Evolutionary conservation across 495 filamentous ascomycete genomes (phyloP), one percentile per base, ranked within the genome.

Genomic region (Staphylotrichum longicolle): DNA sequence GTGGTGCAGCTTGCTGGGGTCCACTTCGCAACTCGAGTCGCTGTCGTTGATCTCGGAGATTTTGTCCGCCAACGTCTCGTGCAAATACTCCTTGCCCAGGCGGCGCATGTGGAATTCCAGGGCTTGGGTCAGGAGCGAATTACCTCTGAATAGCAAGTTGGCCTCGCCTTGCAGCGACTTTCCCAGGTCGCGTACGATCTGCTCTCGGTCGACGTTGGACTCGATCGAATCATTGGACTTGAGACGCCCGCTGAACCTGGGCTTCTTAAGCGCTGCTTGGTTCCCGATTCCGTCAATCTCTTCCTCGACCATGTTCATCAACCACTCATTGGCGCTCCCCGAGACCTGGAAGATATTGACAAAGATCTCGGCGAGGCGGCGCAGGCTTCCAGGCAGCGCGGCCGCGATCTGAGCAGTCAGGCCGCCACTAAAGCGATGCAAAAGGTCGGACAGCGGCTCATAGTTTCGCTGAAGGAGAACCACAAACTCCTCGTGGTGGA

Each of bases 261-360:
- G 76, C 49, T 89, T 84, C 62, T 82, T 87, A 54, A 86, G 79
- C 2, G 84, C 80, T 12, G 81, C 77, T 66, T 96, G 92, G 70
- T 87, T 96, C 61, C 89, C 85, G 9, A 93, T 83, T 7, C 91
- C 93, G 68, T 98, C 94, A 57, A 99, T 98, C 72, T 99, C 94
- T 65, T 96, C 92, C 70, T 99, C 95, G 10, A 96, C 90, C 54
- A 99, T 79, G 3, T 89, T 85, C 75, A 91, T 94, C 34, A 99
- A 82, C 94, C 94, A 99, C 54, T 96, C 91, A 42, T 82, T 85
- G 11, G 90, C 88, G 54, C 85, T 85, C 4, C 91, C 92, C n/a
- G 91, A 92, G 11, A 96, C 95, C 70, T 99, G 94, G 68, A 90
- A 99, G 56, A 99, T 95, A 67, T 96, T 91, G 65, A 98, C 79